These are phyloP conservation scores for Globisporangium perplexum DNA, from an alignment of 352 stramenopile species.

Conservation along the genomic window DNA sequence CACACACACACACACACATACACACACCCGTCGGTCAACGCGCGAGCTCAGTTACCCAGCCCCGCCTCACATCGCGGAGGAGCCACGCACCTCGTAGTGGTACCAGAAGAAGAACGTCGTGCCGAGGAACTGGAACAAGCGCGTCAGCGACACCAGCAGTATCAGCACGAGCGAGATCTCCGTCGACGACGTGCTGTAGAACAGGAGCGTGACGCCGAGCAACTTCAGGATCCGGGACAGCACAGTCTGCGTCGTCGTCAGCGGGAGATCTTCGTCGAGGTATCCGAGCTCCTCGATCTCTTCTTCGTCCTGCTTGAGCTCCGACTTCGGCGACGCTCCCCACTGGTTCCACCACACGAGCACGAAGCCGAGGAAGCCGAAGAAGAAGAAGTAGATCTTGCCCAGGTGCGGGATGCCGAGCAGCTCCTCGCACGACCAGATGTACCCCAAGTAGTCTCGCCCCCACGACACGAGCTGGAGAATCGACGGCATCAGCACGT, in stretches of 20 bases:
- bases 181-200: conserved; percentile 81
- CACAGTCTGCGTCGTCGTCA: conserved; percentile 62
- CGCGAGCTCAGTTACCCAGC: background rate
- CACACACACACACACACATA: conserved; percentile 20
- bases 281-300: conserved; percentile 66
- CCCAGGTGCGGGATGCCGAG: conserved; percentile 75
- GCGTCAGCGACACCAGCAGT: conserved; percentile 59
- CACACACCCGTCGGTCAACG: background rate
- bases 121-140: conserved; percentile 66
- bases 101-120: conserved; percentile 80
- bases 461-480: conserved; percentile 62
- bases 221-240: conserved; percentile 55
- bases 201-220: conserved; percentile 57
- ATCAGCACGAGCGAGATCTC: conserved; percentile 67
- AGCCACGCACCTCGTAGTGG: conserved; percentile 48
- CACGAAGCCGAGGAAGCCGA: conserved; percentile 58
- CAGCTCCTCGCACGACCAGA: conserved; percentile 68
- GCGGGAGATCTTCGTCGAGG: conserved; percentile 53
- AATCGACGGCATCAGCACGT: conserved; percentile 70
- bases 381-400: conserved; percentile 84
- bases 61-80: background rate
- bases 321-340: conserved; percentile 46
- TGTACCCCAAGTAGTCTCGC: conserved; percentile 45
- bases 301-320: conserved; percentile 44
- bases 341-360: conserved; percentile 88